Evolutionary conservation across 352 stramenopile species (phyloP).

Genomic region (Paralagenidium karlingii): DNA sequence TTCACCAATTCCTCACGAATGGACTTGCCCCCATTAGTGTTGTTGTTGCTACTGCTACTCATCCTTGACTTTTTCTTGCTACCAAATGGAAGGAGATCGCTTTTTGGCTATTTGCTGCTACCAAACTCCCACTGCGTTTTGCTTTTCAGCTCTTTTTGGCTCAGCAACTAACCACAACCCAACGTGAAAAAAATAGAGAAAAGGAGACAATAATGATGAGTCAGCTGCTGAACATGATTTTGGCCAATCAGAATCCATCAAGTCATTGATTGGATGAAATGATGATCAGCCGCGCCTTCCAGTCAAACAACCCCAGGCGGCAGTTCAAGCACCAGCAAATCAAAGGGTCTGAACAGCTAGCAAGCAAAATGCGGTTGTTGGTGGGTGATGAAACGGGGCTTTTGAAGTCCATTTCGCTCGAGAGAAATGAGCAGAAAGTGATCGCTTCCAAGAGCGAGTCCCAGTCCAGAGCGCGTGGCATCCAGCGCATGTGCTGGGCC

Average conservation of each 20-base stretch:
- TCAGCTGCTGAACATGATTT: too few species aligned
- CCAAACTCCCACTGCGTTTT: too few species aligned
- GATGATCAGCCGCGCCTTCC: too few species aligned
- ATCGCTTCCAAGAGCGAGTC: conserved; percentile 24
- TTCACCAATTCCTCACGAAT: conserved; percentile 44
- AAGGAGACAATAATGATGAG: too few species aligned
- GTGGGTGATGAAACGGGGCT: conserved; percentile 72
- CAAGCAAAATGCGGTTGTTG: conserved; percentile 45
- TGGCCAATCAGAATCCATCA: too few species aligned
- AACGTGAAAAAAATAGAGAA: too few species aligned
- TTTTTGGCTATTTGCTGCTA: too few species aligned
- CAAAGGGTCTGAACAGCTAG: background rate
- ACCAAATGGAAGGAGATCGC: background rate
- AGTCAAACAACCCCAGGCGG: too few species aligned
- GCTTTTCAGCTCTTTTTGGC: too few species aligned
- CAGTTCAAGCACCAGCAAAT: too few species aligned
- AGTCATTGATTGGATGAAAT: background rate
- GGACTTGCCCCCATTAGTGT: too few species aligned
- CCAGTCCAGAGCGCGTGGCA: conserved; percentile 27
- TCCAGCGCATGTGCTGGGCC: conserved; percentile 55
- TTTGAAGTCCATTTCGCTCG: conserved; percentile 68
- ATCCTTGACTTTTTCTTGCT: background rate
- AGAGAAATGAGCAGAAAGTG: conserved; percentile 55
- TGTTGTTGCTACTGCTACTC: background rate
- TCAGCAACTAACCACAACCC: too few species aligned